Base-by-base conservation (phyloP, 2,329 filamentous ascomycete species). In the Colletotrichum navitas region DNA sequence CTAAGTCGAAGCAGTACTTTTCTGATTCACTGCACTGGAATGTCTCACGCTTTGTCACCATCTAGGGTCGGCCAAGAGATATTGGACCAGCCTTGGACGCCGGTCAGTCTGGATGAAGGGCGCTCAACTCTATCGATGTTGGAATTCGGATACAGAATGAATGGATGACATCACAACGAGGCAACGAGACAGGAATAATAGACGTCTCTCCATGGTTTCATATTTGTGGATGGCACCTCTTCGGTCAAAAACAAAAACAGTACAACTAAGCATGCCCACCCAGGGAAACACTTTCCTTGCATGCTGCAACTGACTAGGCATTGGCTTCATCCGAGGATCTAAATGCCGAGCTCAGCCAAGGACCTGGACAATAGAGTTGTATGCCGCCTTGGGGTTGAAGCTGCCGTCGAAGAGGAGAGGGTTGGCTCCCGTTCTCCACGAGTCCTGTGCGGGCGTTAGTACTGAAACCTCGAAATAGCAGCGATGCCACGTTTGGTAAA, bases 381-480 rank as follows among this genome's bases (percentile, higher is more conserved):
- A 88, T 1, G 85, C 85, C 5, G 83, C 73, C 82, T 89, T 89
- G 45, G 86, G 83, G 73, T 80, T 78, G 76, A 83, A 89, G 77
- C 79, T 83, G 75, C 77, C 74, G 79, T 89, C 86, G 74, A 87
- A 89, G 16, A 89, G 81, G 21, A 89, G 81, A 4, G 87, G 86
- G 75, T 81, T 70, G 85, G 49, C 49, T 52, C 49, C 49, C 26
- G 24, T 29, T 29, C 49, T 32, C 49, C 49, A 52, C 24, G 49
- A 52, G 49, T 52, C 49, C 49, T 52, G 26, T 8, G 16, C 14
- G 14, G 26, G 14, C 26, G 16, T 52, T 21, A 52, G 49, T 21
- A 52, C 26, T 16, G 26, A 29, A 16, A 3, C 7, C 24, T 29
- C 24, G 5, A 51, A 29, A 18, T 29, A 29, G 49, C 49, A 51